phyloP scores from a whole-genome alignment of 306 rosid species.

The Ochetophila trinervis region DNA sequence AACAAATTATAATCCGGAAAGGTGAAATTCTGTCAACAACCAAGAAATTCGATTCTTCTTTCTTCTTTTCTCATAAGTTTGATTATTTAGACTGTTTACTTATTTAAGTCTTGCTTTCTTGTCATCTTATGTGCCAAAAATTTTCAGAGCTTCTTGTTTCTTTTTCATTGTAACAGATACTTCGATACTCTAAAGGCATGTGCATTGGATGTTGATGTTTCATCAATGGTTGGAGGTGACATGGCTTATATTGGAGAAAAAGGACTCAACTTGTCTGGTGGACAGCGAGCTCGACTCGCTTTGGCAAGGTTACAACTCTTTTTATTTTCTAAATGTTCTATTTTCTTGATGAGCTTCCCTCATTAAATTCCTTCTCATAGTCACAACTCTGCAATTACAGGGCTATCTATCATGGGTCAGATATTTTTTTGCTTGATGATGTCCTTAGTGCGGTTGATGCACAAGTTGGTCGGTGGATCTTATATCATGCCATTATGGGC shows the following conservation, averaged over 20 bases:
- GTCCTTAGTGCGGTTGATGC: conserved; percentile 92
- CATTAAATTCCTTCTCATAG: conserved; percentile 1
- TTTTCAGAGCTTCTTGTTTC: not conserved
- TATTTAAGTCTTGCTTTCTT: too few relatives aligned
- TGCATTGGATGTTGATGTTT: conserved; percentile 80
- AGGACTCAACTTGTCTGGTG: conserved; percentile 89
- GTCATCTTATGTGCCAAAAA: too few relatives aligned
- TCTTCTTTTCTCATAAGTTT: not conserved
- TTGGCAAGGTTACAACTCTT: conserved; percentile 67
- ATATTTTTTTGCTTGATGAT: conserved; percentile 81
- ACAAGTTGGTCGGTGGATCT: conserved; percentile 80
- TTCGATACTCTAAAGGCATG: conserved; percentile 64
- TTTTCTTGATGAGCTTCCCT: not conserved
- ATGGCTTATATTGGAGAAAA: conserved; percentile 89
- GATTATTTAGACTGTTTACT: not conserved
- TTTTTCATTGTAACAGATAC: conserved; percentile 48
- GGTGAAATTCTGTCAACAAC: conserved; percentile 38
- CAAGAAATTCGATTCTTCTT: not conserved
- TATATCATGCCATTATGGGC: conserved; percentile 71
- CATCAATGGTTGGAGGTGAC: conserved; percentile 89
- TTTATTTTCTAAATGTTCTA: conserved; percentile 4
- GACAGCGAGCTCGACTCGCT: conserved; percentile 96
- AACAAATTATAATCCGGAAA: conserved; percentile 60
- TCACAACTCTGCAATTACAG: conserved; percentile 43
- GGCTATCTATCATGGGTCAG: conserved; percentile 80